phyloP scores from a whole-genome alignment of 2,329 filamentous ascomycete genomes.

The Celoporthe dispersa region DNA sequence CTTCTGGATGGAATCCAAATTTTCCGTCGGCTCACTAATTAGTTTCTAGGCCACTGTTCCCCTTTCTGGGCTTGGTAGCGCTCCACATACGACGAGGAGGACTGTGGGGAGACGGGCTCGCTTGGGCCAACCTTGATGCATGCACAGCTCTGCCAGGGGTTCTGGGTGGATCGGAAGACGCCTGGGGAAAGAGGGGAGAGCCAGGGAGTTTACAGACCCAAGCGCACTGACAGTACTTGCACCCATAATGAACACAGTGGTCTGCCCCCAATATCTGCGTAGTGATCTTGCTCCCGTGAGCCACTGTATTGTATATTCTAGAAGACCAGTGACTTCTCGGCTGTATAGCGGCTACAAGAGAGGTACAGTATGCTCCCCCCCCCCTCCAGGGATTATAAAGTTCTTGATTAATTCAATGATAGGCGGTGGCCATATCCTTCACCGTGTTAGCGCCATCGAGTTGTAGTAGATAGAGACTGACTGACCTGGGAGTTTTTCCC shows the following conservation, averaged over 20 bases:
- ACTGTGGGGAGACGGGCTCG: background rate
- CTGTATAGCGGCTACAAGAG: background rate
- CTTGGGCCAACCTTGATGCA: background rate
- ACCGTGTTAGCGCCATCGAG: background rate
- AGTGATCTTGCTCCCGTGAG: background rate
- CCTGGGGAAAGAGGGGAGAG: background rate
- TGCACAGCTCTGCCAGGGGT: background rate
- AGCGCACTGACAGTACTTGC: background rate
- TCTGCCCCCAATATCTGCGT: background rate
- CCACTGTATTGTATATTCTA: background rate
- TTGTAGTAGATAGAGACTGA: background rate
- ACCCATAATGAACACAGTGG: background rate
- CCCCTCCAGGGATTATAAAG: no score
- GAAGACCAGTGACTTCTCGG: background rate
- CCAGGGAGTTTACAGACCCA: background rate
- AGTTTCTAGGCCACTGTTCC: background rate
- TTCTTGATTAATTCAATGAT: background rate
- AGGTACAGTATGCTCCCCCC: background rate
- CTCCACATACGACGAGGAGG: background rate
- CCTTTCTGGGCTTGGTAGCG: background rate
- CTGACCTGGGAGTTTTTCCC: background rate
- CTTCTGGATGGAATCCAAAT: constrained; percentile 19
- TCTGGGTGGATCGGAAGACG: background rate
- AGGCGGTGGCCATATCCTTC: background rate
- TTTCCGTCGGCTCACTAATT: constrained; percentile 13